These are phyloP conservation scores for Aspergillus clavatus DNA, from an alignment of 2,329 filamentous ascomycete genomes.

Conservation along the genomic window DNA sequence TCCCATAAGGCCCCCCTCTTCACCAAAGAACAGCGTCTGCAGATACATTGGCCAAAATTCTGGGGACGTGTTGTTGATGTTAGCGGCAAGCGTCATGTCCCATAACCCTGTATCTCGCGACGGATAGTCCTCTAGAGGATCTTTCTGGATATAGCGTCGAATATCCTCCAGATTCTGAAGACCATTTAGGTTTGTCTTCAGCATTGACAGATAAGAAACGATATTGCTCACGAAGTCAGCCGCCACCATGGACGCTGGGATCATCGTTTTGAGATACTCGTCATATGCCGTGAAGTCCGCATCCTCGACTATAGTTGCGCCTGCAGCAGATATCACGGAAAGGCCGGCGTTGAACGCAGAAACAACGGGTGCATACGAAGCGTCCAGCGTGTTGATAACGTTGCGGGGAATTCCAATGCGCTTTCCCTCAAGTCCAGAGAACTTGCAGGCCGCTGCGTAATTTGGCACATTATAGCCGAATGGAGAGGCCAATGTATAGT, in stretches of 20 bases:
- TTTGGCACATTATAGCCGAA: constrained; percentile 49
- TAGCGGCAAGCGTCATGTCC: constrained; percentile 49
- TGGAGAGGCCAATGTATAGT: constrained; percentile 58
- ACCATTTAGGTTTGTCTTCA: constrained; percentile 55
- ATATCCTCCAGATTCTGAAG: constrained; percentile 51
- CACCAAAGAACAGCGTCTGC: constrained; percentile 50
- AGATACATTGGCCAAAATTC: constrained; percentile 57
- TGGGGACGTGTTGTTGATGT: constrained; percentile 54
- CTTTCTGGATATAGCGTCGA: constrained; percentile 52
- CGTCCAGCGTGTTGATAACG: constrained; percentile 41
- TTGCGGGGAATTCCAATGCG: constrained; percentile 63
- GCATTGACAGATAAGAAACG: constrained; percentile 50
- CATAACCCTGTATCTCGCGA: constrained; percentile 55
- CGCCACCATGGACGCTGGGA: constrained; percentile 42
- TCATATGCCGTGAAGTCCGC: constrained; percentile 55
- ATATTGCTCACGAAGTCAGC: constrained; percentile 59
- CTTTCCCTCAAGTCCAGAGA: constrained; percentile 50
- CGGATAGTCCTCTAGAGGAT: constrained; percentile 55
- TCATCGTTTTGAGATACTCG: constrained; percentile 38
- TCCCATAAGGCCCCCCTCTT: constrained; percentile 57
- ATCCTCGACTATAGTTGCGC: constrained; percentile 57
- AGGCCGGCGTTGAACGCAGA: constrained; percentile 55
- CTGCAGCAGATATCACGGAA: constrained; percentile 48
- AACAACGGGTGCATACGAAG: constrained; percentile 40
- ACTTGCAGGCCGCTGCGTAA: constrained; percentile 56